Conservation (phyloP, 805 yeast genomes). For the Cyberlindnera lachancei region DNA sequence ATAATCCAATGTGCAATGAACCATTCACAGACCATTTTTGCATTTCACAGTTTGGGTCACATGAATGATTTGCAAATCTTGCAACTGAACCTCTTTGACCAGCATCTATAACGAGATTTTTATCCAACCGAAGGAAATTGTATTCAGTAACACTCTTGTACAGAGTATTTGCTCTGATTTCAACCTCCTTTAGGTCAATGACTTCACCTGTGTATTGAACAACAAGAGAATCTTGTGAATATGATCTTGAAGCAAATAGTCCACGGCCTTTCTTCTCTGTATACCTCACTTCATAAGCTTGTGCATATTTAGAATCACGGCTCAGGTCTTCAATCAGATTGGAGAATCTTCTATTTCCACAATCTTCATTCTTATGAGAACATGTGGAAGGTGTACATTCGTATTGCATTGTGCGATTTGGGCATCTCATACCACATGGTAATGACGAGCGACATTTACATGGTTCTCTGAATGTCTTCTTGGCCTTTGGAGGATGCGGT, state of each 20-base stretch:
- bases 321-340: constrained; percentile 9
- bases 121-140: constrained; percentile 35
- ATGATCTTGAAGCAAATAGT: constrained; percentile 30
- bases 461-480: neutral
- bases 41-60: constrained; percentile 40
- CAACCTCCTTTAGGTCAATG: constrained; percentile 32
- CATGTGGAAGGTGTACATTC: constrained; percentile 30
- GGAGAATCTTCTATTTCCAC: constrained; percentile 33
- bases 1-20: constrained; percentile 39
- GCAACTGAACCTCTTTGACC: constrained; percentile 40
- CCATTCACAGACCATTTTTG: constrained; percentile 41
- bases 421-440: constrained; percentile 30
- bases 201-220: constrained; percentile 45
- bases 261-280: constrained; percentile 38
- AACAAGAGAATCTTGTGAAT: constrained; percentile 32
- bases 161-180: constrained; percentile 26
- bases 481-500: neutral
- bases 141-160: constrained; percentile 28
- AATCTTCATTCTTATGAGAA: constrained; percentile 24
- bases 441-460: constrained; percentile 17
- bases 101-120: constrained; percentile 37
- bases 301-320: constrained; percentile 15
- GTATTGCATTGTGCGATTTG: constrained; percentile 24
- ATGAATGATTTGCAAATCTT: constrained; percentile 43
- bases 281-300: constrained; percentile 26